phyloP scores from a whole-genome alignment of 2,329 filamentous ascomycete genomes.

The Neopestalotiopsis sp. region DNA sequence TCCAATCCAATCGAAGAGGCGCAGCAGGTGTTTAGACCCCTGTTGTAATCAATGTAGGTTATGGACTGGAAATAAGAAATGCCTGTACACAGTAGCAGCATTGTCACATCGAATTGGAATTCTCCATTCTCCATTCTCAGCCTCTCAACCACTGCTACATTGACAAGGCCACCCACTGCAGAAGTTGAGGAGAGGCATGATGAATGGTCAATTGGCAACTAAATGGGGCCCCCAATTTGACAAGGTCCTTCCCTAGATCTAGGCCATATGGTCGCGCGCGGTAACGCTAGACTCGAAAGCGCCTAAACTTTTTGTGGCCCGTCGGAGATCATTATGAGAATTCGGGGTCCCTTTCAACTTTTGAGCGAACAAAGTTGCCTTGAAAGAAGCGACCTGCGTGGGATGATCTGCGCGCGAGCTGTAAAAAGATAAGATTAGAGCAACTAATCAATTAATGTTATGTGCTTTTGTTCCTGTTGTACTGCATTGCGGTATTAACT shows the following conservation, averaged over 20 bases:
- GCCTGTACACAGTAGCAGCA: background rate
- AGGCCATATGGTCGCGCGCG: slow-evolving; percentile 4
- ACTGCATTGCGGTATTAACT: too few relatives aligned
- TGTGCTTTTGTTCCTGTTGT: background rate
- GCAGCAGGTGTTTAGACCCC: background rate
- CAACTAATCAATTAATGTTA: background rate
- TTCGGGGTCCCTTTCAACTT: background rate
- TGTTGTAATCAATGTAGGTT: background rate
- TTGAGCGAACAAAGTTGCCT: background rate
- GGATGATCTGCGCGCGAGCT: background rate
- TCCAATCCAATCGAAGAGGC: background rate
- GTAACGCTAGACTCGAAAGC: slow-evolving; percentile 4
- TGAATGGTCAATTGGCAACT: background rate
- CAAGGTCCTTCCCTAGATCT: background rate
- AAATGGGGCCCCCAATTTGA: background rate
- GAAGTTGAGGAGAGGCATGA: background rate
- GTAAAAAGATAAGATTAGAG: background rate
- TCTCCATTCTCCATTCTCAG: background rate
- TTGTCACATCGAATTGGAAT: background rate
- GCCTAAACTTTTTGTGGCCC: background rate
- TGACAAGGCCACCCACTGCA: too few relatives aligned
- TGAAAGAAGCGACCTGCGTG: slow-evolving; percentile 7
- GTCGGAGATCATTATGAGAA: slow-evolving; percentile 3
- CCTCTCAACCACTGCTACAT: too few relatives aligned
- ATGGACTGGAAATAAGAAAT: background rate